Conservation (phyloP, 129 eudicot species). For the Cynara cardunculus region DNA sequence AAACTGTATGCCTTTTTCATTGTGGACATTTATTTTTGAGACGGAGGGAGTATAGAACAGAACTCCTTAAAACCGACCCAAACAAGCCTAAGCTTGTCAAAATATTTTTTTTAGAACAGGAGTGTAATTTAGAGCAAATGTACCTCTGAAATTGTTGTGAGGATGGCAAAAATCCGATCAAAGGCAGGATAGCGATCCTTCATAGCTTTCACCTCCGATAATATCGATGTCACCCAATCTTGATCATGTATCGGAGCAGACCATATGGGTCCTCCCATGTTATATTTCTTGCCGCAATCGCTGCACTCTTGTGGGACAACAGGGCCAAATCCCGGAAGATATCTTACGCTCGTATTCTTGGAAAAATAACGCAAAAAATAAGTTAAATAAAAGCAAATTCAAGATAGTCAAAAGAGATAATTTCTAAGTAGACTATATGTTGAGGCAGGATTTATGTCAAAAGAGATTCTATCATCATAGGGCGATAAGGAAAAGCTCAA, state of each 20-base stretch:
- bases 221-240: conserved; percentile 85
- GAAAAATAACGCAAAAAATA: neutral
- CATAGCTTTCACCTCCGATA: conserved; percentile 65
- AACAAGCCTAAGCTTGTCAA: neutral
- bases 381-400: neutral
- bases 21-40: too few species aligned
- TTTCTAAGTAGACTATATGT: neutral
- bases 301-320: conserved; percentile 81
- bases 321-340: conserved; percentile 94
- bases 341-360: conserved; percentile 75
- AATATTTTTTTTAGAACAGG: too few species aligned
- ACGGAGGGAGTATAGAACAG: too few species aligned
- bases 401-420: conserved; percentile 11
- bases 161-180: conserved; percentile 68
- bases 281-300: conserved; percentile 81
- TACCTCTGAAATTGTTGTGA: conserved; percentile 94
- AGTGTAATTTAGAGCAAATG: neutral
- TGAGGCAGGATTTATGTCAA: neutral
- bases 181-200: conserved; percentile 84
- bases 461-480: neutral
- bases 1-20: too few species aligned
- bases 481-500: too few species aligned
- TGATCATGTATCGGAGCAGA: conserved; percentile 97
- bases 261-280: conserved; percentile 99
- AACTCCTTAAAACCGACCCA: too few species aligned